phyloP scores from a whole-genome alignment of 106 monocot genomes.

The Dendrobium chrysotoxum region DNA sequence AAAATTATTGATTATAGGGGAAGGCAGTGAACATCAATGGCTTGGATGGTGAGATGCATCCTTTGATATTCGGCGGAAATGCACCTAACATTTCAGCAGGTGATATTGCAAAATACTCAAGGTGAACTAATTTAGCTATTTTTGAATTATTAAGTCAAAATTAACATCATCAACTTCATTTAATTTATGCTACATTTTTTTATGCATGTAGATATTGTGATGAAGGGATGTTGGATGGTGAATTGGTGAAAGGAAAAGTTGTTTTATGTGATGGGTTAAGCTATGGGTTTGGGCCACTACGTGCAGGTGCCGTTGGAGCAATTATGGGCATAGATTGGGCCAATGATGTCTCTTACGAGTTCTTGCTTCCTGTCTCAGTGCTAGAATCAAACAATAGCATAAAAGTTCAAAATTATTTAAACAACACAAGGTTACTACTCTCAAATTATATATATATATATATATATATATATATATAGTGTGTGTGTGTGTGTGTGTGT shows the following conservation, averaged over 20 bases:
- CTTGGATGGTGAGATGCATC: neutral
- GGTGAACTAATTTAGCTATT: neutral
- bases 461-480: neutral
- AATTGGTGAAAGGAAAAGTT: slow-evolving; percentile 22
- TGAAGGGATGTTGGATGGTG: slow-evolving; percentile 6
- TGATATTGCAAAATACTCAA: neutral
- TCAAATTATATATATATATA: too few relatives aligned
- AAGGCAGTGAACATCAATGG: slow-evolving; percentile 11
- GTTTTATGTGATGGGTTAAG: slow-evolving; percentile 15
- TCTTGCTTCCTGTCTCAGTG: slow-evolving; percentile 9
- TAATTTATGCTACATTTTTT: neutral
- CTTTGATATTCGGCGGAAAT: slow-evolving; percentile 21
- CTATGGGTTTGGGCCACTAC: slow-evolving; percentile 4
- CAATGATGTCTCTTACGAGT: slow-evolving; percentile 9
- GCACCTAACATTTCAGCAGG: slow-evolving; percentile 10
- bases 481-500: neutral
- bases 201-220: neutral
- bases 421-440: slow-evolving; percentile 13
- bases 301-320: slow-evolving; percentile 15
- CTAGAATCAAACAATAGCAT: neutral
- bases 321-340: slow-evolving; percentile 5
- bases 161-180: too few relatives aligned
- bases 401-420: slow-evolving; percentile 9
- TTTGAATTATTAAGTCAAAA: too few relatives aligned
- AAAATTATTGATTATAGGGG: slow-evolving; percentile 8